Evolutionary conservation across 73 alveolate species (phyloP).

Genomic region (Paramecium biaurelia): DNA sequence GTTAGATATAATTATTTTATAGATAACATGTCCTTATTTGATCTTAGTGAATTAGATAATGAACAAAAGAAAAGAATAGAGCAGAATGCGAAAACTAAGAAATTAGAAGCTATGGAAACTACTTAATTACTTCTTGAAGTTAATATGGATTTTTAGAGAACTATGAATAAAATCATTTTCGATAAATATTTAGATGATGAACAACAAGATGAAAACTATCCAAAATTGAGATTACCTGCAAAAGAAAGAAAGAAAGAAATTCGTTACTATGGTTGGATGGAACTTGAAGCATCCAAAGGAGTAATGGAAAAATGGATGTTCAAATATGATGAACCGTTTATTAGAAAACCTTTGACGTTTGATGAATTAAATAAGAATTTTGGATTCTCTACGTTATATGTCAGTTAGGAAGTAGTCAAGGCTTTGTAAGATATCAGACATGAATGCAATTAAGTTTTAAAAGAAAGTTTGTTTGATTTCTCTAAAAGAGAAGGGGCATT

Average conservation of each 20-base stretch:
- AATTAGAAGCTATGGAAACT: slow-evolving; percentile 66
- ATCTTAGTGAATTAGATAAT: slow-evolving; percentile 82
- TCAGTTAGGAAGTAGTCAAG: slow-evolving; percentile 80
- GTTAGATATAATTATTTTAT: slow-evolving; percentile 83
- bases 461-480: slow-evolving; percentile 32
- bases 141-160: slow-evolving; percentile 89
- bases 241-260: slow-evolving; percentile 56
- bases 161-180: slow-evolving; percentile 95
- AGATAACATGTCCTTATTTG: slow-evolving; percentile 89
- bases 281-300: slow-evolving; percentile 58
- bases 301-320: slow-evolving; percentile 52
- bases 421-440: slow-evolving; percentile 88
- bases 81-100: slow-evolving; percentile 59
- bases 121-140: slow-evolving; percentile 78
- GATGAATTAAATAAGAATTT: slow-evolving; percentile 84
- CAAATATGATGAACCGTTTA: slow-evolving; percentile 69
- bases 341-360: slow-evolving; percentile 72
- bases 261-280: slow-evolving; percentile 79
- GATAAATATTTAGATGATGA: slow-evolving; percentile 83
- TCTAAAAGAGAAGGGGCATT: slow-evolving; percentile 27
- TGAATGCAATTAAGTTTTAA: slow-evolving; percentile 62
- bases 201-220: slow-evolving; percentile 62
- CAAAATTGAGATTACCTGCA: slow-evolving; percentile 71
- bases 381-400: slow-evolving; percentile 83
- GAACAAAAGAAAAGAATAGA: slow-evolving; percentile 81